Evolutionary conservation across 805 yeast genomes (phyloP).

Genomic region (Wickerhamomyces strasburgensis): DNA sequence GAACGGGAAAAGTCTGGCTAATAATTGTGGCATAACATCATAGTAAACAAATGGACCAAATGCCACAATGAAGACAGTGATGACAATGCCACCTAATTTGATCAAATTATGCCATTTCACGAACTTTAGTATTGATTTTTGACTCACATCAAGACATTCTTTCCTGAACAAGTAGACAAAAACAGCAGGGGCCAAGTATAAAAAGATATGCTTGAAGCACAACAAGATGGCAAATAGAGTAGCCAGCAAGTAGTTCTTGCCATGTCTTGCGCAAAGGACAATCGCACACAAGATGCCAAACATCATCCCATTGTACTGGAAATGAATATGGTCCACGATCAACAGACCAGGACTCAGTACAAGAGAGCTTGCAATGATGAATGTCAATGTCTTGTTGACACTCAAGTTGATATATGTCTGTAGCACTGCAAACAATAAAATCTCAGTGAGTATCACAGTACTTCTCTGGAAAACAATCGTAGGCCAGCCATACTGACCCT

Average conservation of each 20-base stretch:
- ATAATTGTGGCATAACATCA: slow-evolving; percentile 56
- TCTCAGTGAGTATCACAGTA: slow-evolving; percentile 76
- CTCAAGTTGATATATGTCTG: slow-evolving; percentile 64
- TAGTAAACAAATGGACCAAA: slow-evolving; percentile 70
- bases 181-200: slow-evolving; percentile 92
- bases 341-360: slow-evolving; percentile 86
- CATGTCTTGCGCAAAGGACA: slow-evolving; percentile 62
- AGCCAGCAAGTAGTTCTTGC: slow-evolving; percentile 55
- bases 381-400: slow-evolving; percentile 38
- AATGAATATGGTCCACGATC: slow-evolving; percentile 91
- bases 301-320: slow-evolving; percentile 94
- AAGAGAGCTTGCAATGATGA: slow-evolving; percentile 76
- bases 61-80: slow-evolving; percentile 57
- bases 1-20: slow-evolving; percentile 81
- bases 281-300: slow-evolving; percentile 78
- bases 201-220: slow-evolving; percentile 91
- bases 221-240: slow-evolving; percentile 67
- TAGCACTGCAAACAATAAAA: slow-evolving; percentile 61
- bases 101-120: slow-evolving; percentile 53
- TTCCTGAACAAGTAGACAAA: slow-evolving; percentile 71
- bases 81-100: slow-evolving; percentile 59
- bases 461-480: slow-evolving; percentile 77
- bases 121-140: slow-evolving; percentile 28
- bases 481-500: slow-evolving; percentile 69
- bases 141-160: slow-evolving; percentile 50